A percentile compares a stretch with the other conserved stretches of the same genome.
Evolutionary conservation across 331 rosid species (phyloP).

Genomic region (Saraca asoca): DNA sequence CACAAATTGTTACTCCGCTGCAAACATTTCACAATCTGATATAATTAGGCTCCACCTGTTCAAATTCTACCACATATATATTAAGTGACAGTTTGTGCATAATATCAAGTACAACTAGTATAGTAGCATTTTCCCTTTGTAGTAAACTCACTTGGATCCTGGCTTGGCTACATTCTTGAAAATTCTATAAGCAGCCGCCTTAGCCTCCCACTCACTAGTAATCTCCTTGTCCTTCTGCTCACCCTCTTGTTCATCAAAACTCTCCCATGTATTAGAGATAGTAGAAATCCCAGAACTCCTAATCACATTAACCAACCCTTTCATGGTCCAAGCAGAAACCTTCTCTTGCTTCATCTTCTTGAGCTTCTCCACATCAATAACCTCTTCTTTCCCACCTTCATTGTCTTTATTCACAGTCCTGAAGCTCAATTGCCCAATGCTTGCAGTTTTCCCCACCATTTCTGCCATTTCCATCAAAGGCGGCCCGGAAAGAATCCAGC

Average conservation of each 20-base stretch:
- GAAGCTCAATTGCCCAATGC: conserved; percentile 57
- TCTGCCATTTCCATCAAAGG: conserved; percentile 68
- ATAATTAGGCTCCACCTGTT: no score
- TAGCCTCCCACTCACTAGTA: conserved; percentile 79
- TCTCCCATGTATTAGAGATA: conserved; percentile 49
- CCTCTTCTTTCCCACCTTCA: conserved; percentile 57
- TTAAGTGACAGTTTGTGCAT: no score
- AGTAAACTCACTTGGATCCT: conserved; percentile 52
- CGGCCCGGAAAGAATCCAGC: conserved; percentile 73
- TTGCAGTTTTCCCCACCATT: conserved; percentile 40
- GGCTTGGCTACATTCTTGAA: conserved; percentile 72
- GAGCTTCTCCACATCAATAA: conserved; percentile 81
- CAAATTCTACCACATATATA: no score
- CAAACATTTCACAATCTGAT: no score
- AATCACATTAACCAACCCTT: conserved; percentile 67
- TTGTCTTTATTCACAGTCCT: conserved; percentile 43
- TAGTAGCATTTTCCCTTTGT: no score
- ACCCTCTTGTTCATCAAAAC: conserved; percentile 44
- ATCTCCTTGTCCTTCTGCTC: conserved; percentile 61
- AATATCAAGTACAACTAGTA: no score
- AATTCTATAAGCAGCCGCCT: conserved; percentile 66
- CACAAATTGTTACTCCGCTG: no score
- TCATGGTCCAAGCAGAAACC: conserved; percentile 93
- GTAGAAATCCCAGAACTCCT: conserved; percentile 70
- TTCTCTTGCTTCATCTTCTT: conserved; percentile 70